phyloP scores from a whole-genome alignment of 2,329 filamentous ascomycete species.

The Seiridium unicorne region DNA sequence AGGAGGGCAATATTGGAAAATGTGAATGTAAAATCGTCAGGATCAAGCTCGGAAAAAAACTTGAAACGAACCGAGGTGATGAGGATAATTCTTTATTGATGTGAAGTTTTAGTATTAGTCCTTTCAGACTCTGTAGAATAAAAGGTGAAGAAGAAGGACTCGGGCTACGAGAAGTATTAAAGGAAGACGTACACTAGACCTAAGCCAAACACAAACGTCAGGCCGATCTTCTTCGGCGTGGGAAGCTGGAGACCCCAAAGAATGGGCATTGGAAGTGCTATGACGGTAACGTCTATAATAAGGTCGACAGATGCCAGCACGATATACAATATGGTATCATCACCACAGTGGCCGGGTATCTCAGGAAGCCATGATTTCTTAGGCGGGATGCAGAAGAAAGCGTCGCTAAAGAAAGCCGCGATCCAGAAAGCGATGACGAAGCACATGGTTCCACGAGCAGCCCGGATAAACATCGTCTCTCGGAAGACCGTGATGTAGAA shows the following conservation, averaged over 20 bases:
- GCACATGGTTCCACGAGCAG: slow-evolving; percentile 5
- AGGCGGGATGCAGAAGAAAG: slow-evolving; percentile 11
- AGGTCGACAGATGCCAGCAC: slow-evolving; percentile 5
- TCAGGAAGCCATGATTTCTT: slow-evolving; percentile 10
- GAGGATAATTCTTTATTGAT: slow-evolving; percentile 6
- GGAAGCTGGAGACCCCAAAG: slow-evolving; percentile 15
- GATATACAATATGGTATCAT: slow-evolving; percentile 7
- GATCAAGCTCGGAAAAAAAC: slow-evolving; percentile 15
- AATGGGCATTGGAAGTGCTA: slow-evolving; percentile 15
- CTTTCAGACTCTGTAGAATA: background rate
- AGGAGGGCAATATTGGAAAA: slow-evolving; percentile 12
- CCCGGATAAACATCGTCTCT: background rate
- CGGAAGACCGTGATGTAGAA: slow-evolving; percentile 15
- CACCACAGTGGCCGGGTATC: slow-evolving; percentile 10
- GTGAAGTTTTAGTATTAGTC: background rate
- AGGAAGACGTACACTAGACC: slow-evolving; percentile 16
- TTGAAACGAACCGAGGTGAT: slow-evolving; percentile 15
- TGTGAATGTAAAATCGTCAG: slow-evolving; percentile 13
- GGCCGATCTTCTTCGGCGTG: slow-evolving; percentile 10
- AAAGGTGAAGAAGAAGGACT: background rate
- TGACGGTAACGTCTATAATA: slow-evolving; percentile 10
- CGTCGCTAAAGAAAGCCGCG: slow-evolving; percentile 9
- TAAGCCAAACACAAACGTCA: slow-evolving; percentile 17
- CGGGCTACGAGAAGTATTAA: background rate
- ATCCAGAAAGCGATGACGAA: slow-evolving; percentile 10